Evolutionary conservation across 2,329 filamentous ascomycete species (phyloP).

Genomic region (Orbilia oligospora): DNA sequence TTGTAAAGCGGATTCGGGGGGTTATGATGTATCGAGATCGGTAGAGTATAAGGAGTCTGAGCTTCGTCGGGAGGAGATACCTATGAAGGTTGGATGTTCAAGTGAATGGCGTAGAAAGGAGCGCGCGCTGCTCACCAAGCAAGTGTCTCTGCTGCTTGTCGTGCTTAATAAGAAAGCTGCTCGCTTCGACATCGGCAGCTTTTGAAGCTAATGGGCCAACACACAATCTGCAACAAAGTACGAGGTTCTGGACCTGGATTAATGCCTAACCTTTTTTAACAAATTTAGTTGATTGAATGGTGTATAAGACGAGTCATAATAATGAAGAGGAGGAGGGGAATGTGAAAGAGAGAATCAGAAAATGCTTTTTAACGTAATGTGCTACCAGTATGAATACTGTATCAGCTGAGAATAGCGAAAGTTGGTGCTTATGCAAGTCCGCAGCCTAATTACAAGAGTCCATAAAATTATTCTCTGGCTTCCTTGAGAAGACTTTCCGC

Average conservation of each 20-base stretch:
- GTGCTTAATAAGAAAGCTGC: conserved; percentile 35
- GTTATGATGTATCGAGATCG: neutral
- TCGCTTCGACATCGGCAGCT: conserved; percentile 21
- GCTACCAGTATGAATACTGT: neutral
- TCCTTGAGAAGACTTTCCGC: neutral
- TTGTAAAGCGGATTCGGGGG: neutral
- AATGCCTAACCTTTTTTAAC: neutral
- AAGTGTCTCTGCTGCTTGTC: neutral
- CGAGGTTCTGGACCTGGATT: neutral
- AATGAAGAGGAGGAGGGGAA: no score
- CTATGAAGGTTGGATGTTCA: neutral
- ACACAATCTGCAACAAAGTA: conserved; percentile 24
- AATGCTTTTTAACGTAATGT: neutral
- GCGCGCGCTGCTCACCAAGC: conserved; percentile 44
- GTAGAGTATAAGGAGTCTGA: neutral
- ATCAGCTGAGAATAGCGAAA: neutral
- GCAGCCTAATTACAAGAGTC: neutral
- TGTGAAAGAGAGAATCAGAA: no score
- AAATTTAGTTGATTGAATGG: neutral
- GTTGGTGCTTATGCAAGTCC: neutral
- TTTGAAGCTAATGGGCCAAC: conserved; percentile 22
- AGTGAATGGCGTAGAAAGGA: neutral
- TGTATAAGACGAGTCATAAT: neutral
- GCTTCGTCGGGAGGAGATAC: neutral
- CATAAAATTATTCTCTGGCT: neutral